These are phyloP conservation scores for Mycena venus DNA, from an alignment of 768 basidiomycete species.

Conservation along the genomic window DNA sequence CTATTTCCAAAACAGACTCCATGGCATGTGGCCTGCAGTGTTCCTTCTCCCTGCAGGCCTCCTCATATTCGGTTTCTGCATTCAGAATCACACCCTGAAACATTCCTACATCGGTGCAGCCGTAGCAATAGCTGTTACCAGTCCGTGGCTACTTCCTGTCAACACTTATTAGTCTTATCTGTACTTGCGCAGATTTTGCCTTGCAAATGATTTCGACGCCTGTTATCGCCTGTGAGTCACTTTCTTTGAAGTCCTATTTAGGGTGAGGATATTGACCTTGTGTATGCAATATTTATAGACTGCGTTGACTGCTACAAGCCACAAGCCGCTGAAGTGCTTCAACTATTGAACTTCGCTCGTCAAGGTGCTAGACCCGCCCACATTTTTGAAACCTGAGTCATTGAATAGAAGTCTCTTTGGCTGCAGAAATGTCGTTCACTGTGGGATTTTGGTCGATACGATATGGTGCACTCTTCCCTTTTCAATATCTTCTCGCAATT, in stretches of 20 bases:
- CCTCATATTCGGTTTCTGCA: constrained; percentile 32
- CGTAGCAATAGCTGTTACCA: constrained; percentile 33
- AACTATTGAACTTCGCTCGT: constrained; percentile 34
- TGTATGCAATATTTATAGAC: too few relatives aligned
- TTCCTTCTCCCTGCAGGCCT: constrained; percentile 32
- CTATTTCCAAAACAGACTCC: too few relatives aligned
- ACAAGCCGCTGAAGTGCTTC: constrained; percentile 34
- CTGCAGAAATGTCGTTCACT: constrained; percentile 32
- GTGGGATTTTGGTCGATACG: constrained; percentile 21
- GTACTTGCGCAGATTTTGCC: constrained; percentile 21
- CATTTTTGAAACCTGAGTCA: too few relatives aligned
- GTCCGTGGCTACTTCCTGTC: too few relatives aligned
- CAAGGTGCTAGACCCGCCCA: constrained; percentile 27
- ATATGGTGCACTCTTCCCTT: too few relatives aligned
- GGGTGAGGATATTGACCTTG: too few relatives aligned
- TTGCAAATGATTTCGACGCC: constrained; percentile 34
- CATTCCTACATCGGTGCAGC: constrained; percentile 33
- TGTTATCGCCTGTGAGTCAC: constrained; percentile 26
- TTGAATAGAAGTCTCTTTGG: too few relatives aligned
- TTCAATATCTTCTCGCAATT: too few relatives aligned
- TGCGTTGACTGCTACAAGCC: constrained; percentile 38
- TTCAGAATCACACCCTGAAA: constrained; percentile 26
- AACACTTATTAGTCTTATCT: too few relatives aligned
- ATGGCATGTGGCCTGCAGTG: constrained; percentile 36
- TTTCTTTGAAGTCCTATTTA: too few relatives aligned